Percentiles rank a stretch among this genome's conserved stretches.
These are phyloP conservation scores for Falciphora oryzae DNA, from an alignment of 2,329 filamentous ascomycete genomes.

Conservation along the genomic window DNA sequence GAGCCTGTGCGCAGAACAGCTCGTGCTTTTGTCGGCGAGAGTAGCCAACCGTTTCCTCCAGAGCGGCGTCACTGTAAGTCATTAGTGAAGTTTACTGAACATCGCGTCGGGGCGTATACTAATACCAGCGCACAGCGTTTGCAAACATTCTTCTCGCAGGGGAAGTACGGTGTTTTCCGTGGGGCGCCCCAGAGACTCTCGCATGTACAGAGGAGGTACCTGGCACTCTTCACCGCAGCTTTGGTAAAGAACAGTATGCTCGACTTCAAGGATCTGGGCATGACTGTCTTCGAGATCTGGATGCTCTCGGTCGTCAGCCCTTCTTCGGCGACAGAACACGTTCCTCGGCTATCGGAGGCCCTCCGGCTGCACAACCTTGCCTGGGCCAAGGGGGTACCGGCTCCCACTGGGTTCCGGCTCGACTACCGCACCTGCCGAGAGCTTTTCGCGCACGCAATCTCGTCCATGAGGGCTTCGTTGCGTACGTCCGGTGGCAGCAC, in stretches of 20 bases:
- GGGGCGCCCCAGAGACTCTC: constrained; percentile 32
- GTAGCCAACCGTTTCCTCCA: constrained; percentile 40
- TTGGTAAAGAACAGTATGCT: constrained; percentile 41
- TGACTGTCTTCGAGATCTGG: constrained; percentile 48
- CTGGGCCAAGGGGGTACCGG: background rate
- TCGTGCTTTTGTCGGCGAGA: constrained; percentile 38
- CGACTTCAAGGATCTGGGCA: constrained; percentile 40
- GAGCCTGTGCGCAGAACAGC: constrained; percentile 35
- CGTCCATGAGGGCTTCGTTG: constrained; percentile 44
- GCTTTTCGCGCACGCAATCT: constrained; percentile 44
- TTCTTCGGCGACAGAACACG: constrained; percentile 36
- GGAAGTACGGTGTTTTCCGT: constrained; percentile 46
- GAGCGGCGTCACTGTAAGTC: constrained; percentile 28
- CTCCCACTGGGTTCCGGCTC: constrained; percentile 25
- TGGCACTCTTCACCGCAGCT: constrained; percentile 45
- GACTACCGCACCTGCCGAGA: constrained; percentile 43
- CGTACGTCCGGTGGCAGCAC: constrained; percentile 30
- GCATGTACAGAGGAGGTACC: constrained; percentile 36
- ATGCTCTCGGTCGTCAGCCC: constrained; percentile 47
- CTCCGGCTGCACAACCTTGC: constrained; percentile 34
- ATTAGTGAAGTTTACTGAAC: background rate
- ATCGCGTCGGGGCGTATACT: background rate
- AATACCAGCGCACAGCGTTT: constrained; percentile 26
- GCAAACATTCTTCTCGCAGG: constrained; percentile 38
- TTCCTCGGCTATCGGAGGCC: constrained; percentile 42